Evolutionary conservation across 2,329 filamentous ascomycete species (phyloP), one percentile per base, ranked within the genome.

Genomic region (Chaetomiaceae sp.): DNA sequence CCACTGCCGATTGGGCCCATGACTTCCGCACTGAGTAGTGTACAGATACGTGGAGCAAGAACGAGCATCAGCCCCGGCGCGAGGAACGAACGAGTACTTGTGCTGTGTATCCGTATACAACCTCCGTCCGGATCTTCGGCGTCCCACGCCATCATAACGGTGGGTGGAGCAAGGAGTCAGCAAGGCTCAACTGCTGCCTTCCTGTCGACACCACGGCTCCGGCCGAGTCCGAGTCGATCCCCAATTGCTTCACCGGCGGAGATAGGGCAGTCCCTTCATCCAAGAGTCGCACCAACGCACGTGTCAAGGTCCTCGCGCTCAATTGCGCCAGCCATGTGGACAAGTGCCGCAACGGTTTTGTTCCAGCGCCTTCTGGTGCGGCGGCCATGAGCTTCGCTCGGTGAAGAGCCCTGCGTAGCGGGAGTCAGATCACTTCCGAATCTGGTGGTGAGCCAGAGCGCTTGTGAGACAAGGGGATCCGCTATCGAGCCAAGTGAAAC

Each of bases 371-470:
- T 29, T 39, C 17, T 22, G 14, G 12, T 24, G 36, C 38, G 33
- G 36, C n/a, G 36, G 30, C 33, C 11, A 6, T 33, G 37, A 45
- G 38, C 47, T 45, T 42, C 38, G 41, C 33, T 45, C 38, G 36
- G 46, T 32, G 41, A 36, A 2, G 14, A 20, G 22, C 9, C 6
- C 33, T 27, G 10, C 17, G 34, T 22, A 14, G 32, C 17, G 22
- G 24, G 18, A 24, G 20, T 41, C 47, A 29, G 47, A 49, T 45
- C 47, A 45, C 15, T 49, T 32, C 42, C 38, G 19, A 42, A 30
- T 45, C 34, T 27, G 47, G 47, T 12, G 18, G 7, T 20, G 32
- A 38, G 30, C 36, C 35, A 48, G 22, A 37, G 26, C 26, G n/a
- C 24, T 18, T 36, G 45, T 26, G 30, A 48, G 46, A 44, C 46